Conservation (phyloP, 1,284 basidiomycete species). For the Sporisorium iseilematis-ciliati region DNA sequence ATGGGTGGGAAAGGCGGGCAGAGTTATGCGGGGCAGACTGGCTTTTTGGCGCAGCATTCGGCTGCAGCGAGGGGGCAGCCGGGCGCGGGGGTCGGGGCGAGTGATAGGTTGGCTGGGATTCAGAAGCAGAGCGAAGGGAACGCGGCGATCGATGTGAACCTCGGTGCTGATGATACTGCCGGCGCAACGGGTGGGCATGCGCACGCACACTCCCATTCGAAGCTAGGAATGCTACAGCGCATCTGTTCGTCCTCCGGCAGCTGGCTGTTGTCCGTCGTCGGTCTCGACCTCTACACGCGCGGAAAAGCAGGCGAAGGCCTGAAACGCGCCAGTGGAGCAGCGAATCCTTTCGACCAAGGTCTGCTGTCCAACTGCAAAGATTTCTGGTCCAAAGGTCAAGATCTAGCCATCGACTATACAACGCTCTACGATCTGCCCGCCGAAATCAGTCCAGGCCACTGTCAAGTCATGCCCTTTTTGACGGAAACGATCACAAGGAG, state of each 20-base stretch:
- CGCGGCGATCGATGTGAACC: constrained; percentile 26
- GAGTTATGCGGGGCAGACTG: constrained; percentile 72
- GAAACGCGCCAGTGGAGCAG: constrained; percentile 74
- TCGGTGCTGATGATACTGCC: constrained; percentile 1
- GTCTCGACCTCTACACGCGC: constrained; percentile 91
- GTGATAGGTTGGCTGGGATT: constrained; percentile 22
- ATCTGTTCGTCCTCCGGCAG: constrained; percentile 55
- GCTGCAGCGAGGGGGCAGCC: constrained; percentile 9
- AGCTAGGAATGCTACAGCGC: constrained; percentile 11
- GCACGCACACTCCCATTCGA: constrained; percentile 24
- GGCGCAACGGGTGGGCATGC: neutral
- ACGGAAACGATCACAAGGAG: constrained; percentile 25
- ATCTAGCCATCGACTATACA: constrained; percentile 89
- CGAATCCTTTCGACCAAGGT: constrained; percentile 94
- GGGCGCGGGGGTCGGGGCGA: constrained; percentile 1
- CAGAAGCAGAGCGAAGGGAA: constrained; percentile 20
- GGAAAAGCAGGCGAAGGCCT: constrained; percentile 88
- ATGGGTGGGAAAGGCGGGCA: constrained; percentile 89
- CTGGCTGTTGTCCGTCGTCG: constrained; percentile 87
- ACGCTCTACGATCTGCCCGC: constrained; percentile 82
- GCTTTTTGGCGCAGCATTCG: constrained; percentile 38
- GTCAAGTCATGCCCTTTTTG: constrained; percentile 27
- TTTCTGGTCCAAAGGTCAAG: constrained; percentile 89
- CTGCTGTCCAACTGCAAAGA: constrained; percentile 85
- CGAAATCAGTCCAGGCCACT: constrained; percentile 33